A percentile compares a stretch with the other conserved stretches of the same genome.
These are phyloP conservation scores for Kregervanrija delftensis DNA, from an alignment of 805 yeast species.

Conservation along the genomic window DNA sequence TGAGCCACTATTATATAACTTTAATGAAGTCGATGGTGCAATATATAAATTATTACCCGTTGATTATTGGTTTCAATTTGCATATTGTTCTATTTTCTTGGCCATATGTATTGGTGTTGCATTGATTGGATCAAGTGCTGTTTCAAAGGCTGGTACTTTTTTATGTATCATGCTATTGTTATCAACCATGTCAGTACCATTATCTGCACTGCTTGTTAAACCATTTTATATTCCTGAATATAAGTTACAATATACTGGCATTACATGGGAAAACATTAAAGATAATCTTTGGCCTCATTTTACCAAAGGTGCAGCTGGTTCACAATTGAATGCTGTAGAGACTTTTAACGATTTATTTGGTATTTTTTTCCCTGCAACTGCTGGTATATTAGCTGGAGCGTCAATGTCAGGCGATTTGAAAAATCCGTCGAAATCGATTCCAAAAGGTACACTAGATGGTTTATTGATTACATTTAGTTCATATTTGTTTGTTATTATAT, in stretches of 20 bases:
- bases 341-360: slow-evolving; percentile 86
- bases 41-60: slow-evolving; percentile 51
- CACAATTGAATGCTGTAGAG: slow-evolving; percentile 54
- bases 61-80: slow-evolving; percentile 59
- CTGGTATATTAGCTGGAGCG: slow-evolving; percentile 98
- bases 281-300: slow-evolving; percentile 73
- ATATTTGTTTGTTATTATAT: slow-evolving; percentile 72
- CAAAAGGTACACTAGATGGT: slow-evolving; percentile 90
- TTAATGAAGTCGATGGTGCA: slow-evolving; percentile 56
- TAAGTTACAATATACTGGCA: slow-evolving; percentile 57
- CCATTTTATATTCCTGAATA: slow-evolving; percentile 55
- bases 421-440: slow-evolving; percentile 84
- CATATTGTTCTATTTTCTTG: slow-evolving; percentile 65
- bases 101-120: slow-evolving; percentile 70
- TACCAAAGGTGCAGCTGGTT: slow-evolving; percentile 91
- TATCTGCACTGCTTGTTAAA: slow-evolving; percentile 58
- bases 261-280: slow-evolving; percentile 57
- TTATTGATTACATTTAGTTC: slow-evolving; percentile 67
- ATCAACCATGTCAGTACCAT: slow-evolving; percentile 76
- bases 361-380: slow-evolving; percentile 95
- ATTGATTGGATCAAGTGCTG: slow-evolving; percentile 71
- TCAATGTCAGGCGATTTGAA: slow-evolving; percentile 94
- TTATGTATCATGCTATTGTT: slow-evolving; percentile 59
- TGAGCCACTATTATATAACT: slow-evolving; percentile 80
- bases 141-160: slow-evolving; percentile 74